Conservation (phyloP, 2,329 filamentous ascomycete species). For the Alternaria sp. region DNA sequence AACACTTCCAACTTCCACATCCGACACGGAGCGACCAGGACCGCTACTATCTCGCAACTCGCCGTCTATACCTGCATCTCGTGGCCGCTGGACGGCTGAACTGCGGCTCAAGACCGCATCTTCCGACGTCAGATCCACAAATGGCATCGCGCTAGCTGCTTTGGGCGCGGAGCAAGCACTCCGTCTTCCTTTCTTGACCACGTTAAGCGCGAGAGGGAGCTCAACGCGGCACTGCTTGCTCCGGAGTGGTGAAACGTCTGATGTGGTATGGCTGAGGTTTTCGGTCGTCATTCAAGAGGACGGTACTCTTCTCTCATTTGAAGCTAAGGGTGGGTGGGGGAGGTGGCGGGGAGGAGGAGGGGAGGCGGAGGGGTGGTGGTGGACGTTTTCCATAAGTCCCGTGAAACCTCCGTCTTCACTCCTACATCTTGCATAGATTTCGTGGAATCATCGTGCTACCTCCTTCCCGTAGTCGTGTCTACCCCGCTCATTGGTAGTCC, state of each 20-base stretch:
- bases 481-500: constrained; percentile 13
- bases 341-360: too few species aligned
- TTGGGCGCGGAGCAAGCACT: constrained; percentile 27
- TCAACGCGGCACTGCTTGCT: constrained; percentile 34
- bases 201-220: constrained; percentile 32
- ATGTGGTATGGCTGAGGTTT: constrained; percentile 27
- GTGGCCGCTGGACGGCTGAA: constrained; percentile 17
- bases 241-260: constrained; percentile 33
- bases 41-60: constrained; percentile 25
- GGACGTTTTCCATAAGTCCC: too few species aligned
- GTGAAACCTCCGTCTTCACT: too few species aligned
- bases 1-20: constrained; percentile 10
- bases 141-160: constrained; percentile 19
- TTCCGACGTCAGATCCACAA: constrained; percentile 22
- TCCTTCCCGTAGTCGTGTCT: background rate
- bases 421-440: too few species aligned
- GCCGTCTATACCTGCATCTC: constrained; percentile 16
- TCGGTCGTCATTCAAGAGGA: constrained; percentile 9
- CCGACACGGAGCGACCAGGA: constrained; percentile 26
- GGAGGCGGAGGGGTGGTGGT: too few species aligned
- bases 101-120: constrained; percentile 21
- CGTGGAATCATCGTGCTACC: too few species aligned
- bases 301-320: too few species aligned
- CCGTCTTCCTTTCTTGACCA: constrained; percentile 21
- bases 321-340: too few species aligned